These are phyloP conservation scores for Remersonia thermophila DNA, from an alignment of 2,329 filamentous ascomycete genomes.

Conservation along the genomic window DNA sequence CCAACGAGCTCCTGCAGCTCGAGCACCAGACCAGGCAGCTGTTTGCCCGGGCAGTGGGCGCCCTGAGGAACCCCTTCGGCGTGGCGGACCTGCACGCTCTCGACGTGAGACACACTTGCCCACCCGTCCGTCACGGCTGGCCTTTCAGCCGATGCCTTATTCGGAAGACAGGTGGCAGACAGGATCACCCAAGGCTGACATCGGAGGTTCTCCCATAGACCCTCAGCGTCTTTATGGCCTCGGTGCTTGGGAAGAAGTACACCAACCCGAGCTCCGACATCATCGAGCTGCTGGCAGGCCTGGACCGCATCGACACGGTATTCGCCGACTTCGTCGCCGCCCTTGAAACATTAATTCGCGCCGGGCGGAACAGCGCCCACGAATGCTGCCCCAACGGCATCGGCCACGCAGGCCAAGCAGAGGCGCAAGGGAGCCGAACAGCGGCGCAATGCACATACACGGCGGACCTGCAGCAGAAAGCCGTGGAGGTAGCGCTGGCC, in stretches of 20 bases:
- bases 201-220: slow-evolving; percentile 50
- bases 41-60: slow-evolving; percentile 59
- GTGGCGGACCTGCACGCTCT: slow-evolving; percentile 67
- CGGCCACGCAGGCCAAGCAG: slow-evolving; percentile 8
- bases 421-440: neutral
- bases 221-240: slow-evolving; percentile 73
- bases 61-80: slow-evolving; percentile 46
- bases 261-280: slow-evolving; percentile 92
- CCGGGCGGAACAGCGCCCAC: slow-evolving; percentile 39
- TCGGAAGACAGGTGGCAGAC: neutral
- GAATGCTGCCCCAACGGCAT: slow-evolving; percentile 11
- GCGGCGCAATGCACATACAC: slow-evolving; percentile 8
- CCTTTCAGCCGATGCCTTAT: neutral
- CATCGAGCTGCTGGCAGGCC: slow-evolving; percentile 76
- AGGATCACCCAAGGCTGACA: neutral
- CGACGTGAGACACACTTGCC: slow-evolving; percentile 55
- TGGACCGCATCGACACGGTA: slow-evolving; percentile 75
- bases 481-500: slow-evolving; percentile 68
- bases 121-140: too few species aligned
- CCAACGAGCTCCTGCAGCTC: slow-evolving; percentile 63
- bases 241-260: slow-evolving; percentile 77
- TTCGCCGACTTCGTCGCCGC: slow-evolving; percentile 81
- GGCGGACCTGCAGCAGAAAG: slow-evolving; percentile 64
- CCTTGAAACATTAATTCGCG: slow-evolving; percentile 72
- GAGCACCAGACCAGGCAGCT: slow-evolving; percentile 71